A percentile compares a stretch with the other conserved stretches of the same genome.
phyloP scores from a whole-genome alignment of 1,284 basidiomycete genomes.

The Bjerkandera adusta region DNA sequence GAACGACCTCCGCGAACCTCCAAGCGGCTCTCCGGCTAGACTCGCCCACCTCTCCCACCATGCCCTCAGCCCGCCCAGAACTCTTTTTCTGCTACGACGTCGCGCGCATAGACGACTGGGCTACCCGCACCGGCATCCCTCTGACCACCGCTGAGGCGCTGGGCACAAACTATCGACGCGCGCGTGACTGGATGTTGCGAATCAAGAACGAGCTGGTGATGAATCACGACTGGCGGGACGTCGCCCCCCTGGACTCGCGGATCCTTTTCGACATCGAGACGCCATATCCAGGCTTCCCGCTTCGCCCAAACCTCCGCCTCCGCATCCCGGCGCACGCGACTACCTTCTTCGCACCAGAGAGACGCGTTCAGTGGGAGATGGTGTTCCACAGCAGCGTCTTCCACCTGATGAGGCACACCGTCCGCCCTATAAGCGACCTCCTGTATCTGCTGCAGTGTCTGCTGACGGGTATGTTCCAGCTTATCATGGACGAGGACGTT shows the following conservation, averaged over 20 bases:
- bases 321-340: slow-evolving; percentile 74
- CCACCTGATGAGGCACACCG: slow-evolving; percentile 73
- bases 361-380: slow-evolving; percentile 84
- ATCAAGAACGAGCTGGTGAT: slow-evolving; percentile 61
- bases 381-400: slow-evolving; percentile 82
- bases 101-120: slow-evolving; percentile 78
- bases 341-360: slow-evolving; percentile 79
- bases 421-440: slow-evolving; percentile 74
- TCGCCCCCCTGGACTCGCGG: slow-evolving; percentile 55
- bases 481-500: slow-evolving; percentile 70
- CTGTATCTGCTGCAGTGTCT: slow-evolving; percentile 77
- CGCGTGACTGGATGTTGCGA: slow-evolving; percentile 67
- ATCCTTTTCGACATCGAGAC: slow-evolving; percentile 78
- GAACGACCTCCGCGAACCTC: too few species aligned
- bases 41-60: slow-evolving; percentile 17
- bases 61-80: slow-evolving; percentile 40
- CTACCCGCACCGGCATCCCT: slow-evolving; percentile 70
- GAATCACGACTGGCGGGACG: slow-evolving; percentile 66
- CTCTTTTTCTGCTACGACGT: slow-evolving; percentile 77
- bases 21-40: background rate
- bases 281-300: slow-evolving; percentile 70
- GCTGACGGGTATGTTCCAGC: slow-evolving; percentile 74
- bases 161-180: slow-evolving; percentile 73
- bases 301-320: slow-evolving; percentile 67
- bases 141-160: slow-evolving; percentile 77